Conservation (phyloP, 2,329 filamentous ascomycete genomes). For the Penicillium sp. region DNA sequence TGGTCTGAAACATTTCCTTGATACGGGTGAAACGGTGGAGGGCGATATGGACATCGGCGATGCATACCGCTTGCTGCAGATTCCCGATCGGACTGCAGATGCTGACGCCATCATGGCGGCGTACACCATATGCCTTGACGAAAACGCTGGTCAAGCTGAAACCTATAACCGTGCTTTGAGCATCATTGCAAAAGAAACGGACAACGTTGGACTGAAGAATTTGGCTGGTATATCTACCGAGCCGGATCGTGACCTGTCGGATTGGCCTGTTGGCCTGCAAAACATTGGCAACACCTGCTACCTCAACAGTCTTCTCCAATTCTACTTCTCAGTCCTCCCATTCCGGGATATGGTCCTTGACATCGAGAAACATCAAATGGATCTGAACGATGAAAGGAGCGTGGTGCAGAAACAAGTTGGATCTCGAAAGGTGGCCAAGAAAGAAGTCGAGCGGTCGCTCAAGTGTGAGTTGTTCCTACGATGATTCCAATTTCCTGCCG, state of each 20-base stretch:
- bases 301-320: conserved; percentile 92
- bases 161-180: conserved; percentile 48
- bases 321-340: conserved; percentile 83
- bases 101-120: conserved; percentile 52
- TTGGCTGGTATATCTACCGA: conserved; percentile 32
- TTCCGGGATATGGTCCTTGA: conserved; percentile 77
- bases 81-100: conserved; percentile 52
- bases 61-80: conserved; percentile 53
- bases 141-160: conserved; percentile 47
- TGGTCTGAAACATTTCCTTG: conserved; percentile 52
- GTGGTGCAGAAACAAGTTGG: conserved; percentile 70
- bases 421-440: conserved; percentile 62
- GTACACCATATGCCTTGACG: conserved; percentile 48
- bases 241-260: conserved; percentile 37
- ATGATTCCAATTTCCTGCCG: background rate
- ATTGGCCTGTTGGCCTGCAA: conserved; percentile 77
- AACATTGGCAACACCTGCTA: conserved; percentile 99
- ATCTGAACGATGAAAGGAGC: conserved; percentile 58
- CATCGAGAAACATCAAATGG: conserved; percentile 69
- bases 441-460: conserved; percentile 61
- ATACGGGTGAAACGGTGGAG: conserved; percentile 50
- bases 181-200: conserved; percentile 47
- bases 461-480: conserved; percentile 62
- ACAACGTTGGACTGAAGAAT: conserved; percentile 38
- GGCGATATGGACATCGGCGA: conserved; percentile 57